Conservation (phyloP, 1,284 basidiomycete genomes). For the Gomphus bonarii region DNA sequence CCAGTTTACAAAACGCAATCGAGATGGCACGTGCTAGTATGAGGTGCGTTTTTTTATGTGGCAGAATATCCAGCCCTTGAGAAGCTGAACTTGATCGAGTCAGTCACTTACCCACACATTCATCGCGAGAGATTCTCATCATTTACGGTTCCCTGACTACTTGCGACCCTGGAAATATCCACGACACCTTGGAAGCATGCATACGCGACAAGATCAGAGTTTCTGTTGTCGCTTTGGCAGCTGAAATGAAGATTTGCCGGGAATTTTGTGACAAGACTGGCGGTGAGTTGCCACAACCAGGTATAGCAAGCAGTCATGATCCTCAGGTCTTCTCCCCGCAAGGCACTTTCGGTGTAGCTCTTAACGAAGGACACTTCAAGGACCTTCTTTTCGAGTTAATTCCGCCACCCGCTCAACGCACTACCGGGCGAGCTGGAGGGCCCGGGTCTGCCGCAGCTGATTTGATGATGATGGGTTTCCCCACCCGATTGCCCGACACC, state of each 20-base stretch:
- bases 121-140: slow-evolving; percentile 89
- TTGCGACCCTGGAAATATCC: slow-evolving; percentile 94
- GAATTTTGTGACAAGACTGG: slow-evolving; percentile 85
- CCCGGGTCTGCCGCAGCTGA: slow-evolving; percentile 48
- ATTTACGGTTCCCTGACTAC: slow-evolving; percentile 94
- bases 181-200: slow-evolving; percentile 80
- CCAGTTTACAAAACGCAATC: slow-evolving; percentile 92
- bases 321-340: slow-evolving; percentile 10
- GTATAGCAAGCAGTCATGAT: not conserved
- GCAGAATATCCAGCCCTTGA: not conserved
- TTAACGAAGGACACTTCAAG: slow-evolving; percentile 95
- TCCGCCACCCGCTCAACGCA: slow-evolving; percentile 82
- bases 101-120: slow-evolving; percentile 91
- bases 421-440: slow-evolving; percentile 40
- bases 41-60: slow-evolving; percentile 52
- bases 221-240: slow-evolving; percentile 85
- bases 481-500: slow-evolving; percentile 77
- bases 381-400: slow-evolving; percentile 95
- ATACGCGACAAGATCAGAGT: slow-evolving; percentile 80
- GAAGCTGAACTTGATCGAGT: slow-evolving; percentile 3
- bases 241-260: slow-evolving; percentile 96
- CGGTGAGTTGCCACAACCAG: slow-evolving; percentile 51
- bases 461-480: slow-evolving; percentile 99
- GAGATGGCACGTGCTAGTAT: slow-evolving; percentile 91
- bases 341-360: slow-evolving; percentile 90